These are phyloP conservation scores for Citrus reticulata DNA, from an alignment of 345 rosid species.

Conservation along the genomic window DNA sequence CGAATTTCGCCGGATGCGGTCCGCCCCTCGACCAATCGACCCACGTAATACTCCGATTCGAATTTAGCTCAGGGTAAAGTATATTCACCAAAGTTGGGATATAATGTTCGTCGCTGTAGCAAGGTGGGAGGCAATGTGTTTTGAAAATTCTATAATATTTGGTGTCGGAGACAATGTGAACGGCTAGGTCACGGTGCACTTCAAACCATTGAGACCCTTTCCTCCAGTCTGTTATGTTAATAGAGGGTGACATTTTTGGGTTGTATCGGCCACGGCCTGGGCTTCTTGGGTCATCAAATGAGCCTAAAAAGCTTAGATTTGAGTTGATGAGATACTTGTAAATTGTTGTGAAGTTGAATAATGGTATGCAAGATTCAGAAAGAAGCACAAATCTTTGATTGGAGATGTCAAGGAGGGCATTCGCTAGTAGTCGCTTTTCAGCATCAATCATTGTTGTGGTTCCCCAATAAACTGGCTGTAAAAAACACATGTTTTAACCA, in stretches of 20 bases:
- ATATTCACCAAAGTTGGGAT: constrained; percentile 55
- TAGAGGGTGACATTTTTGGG: constrained; percentile 45
- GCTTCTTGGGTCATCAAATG: constrained; percentile 47
- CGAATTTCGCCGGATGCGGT: constrained; percentile 59
- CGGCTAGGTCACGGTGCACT: constrained; percentile 47
- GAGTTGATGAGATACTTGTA: constrained; percentile 51
- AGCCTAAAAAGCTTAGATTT: constrained; percentile 40
- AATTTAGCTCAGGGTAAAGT: constrained; percentile 22
- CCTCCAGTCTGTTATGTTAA: constrained; percentile 61
- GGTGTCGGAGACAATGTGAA: constrained; percentile 37
- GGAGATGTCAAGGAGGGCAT: constrained; percentile 56
- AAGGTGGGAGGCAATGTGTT: constrained; percentile 44
- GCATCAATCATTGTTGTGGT: constrained; percentile 63
- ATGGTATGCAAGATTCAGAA: constrained; percentile 72
- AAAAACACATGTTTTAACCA: not conserved
- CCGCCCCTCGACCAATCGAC: constrained; percentile 68
- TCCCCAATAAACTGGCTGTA: constrained; percentile 66
- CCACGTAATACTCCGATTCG: constrained; percentile 63
- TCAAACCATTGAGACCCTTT: constrained; percentile 93
- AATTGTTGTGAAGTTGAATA: constrained; percentile 47
- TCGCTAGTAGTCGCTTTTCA: constrained; percentile 63
- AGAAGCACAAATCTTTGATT: constrained; percentile 73
- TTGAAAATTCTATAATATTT: constrained; percentile 41
- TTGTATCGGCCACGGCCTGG: constrained; percentile 61
- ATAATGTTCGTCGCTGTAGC: constrained; percentile 74